Conservation (phyloP, 2,329 filamentous ascomycete species). For the Cercospora sojina region DNA sequence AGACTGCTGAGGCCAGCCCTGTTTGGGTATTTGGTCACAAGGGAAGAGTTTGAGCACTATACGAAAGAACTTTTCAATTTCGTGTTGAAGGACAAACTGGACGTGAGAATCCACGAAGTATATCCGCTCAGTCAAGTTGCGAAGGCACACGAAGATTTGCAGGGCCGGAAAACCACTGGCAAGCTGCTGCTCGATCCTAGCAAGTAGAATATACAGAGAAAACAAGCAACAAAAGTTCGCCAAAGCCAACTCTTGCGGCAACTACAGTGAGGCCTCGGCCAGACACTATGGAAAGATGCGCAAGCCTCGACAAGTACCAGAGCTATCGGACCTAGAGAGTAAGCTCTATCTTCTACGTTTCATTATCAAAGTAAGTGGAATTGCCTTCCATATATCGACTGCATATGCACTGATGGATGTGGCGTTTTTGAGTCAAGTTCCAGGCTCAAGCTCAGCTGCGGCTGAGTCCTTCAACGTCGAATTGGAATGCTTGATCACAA, state of each 20-base stretch:
- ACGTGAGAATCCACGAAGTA: conserved; percentile 70
- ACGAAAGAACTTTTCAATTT: conserved; percentile 70
- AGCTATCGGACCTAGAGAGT: not conserved
- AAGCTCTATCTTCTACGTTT: not conserved
- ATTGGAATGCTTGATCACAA: not conserved
- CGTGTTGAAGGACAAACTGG: conserved; percentile 66
- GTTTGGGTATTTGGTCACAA: conserved; percentile 66
- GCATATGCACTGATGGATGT: not conserved
- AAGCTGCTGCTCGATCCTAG: conserved; percentile 72
- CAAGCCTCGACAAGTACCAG: not conserved
- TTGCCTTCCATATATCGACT: not conserved
- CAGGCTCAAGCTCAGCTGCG: not conserved
- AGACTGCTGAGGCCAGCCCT: conserved; percentile 74
- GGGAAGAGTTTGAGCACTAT: conserved; percentile 71
- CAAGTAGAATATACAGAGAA: conserved; percentile 27
- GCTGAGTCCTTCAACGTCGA: not conserved
- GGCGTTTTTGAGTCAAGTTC: not conserved
- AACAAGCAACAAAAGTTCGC: not conserved
- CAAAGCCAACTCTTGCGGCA: not conserved
- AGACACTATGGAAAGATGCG: not conserved
- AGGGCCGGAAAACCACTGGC: conserved; percentile 77
- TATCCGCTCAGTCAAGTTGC: conserved; percentile 74
- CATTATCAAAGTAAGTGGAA: not conserved
- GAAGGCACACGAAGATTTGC: conserved; percentile 73
- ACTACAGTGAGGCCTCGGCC: not conserved